phyloP scores from a whole-genome alignment of 768 basidiomycete genomes.

The Pulveroboletus sp. region DNA sequence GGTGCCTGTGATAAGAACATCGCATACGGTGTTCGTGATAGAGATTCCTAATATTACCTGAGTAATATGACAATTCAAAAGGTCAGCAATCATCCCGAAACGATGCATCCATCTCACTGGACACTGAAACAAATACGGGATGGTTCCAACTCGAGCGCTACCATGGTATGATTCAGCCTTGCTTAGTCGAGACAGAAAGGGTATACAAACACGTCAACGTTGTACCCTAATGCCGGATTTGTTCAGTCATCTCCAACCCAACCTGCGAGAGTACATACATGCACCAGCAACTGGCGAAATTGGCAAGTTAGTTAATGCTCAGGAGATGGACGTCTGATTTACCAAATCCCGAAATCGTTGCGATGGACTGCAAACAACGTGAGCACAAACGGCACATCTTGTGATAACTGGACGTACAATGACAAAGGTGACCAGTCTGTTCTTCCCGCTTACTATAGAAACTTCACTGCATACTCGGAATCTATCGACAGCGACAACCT shows the following conservation, averaged over 20 bases:
- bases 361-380: background rate
- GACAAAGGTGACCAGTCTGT: conserved; percentile 4
- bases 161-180: background rate
- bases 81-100: background rate
- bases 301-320: background rate
- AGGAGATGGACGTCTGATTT: background rate
- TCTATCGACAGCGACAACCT: background rate
- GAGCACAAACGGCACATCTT: no score
- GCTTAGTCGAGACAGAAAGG: background rate
- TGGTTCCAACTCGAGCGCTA: conserved; percentile 8
- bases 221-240: background rate
- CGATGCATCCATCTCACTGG: background rate
- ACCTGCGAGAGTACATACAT: background rate
- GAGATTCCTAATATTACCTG: conserved; percentile 8
- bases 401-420: no score
- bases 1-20: conserved; percentile 6
- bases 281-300: background rate
- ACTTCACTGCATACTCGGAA: background rate
- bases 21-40: background rate
- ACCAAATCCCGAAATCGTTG: background rate
- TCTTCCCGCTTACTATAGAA: conserved; percentile 10
- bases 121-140: conserved; percentile 1
- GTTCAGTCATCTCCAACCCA: background rate
- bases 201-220: conserved; percentile 1
- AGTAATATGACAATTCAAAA: background rate